These are phyloP conservation scores for Sambucus nigra DNA, from an alignment of 129 eudicot genomes.

Conservation along the genomic window DNA sequence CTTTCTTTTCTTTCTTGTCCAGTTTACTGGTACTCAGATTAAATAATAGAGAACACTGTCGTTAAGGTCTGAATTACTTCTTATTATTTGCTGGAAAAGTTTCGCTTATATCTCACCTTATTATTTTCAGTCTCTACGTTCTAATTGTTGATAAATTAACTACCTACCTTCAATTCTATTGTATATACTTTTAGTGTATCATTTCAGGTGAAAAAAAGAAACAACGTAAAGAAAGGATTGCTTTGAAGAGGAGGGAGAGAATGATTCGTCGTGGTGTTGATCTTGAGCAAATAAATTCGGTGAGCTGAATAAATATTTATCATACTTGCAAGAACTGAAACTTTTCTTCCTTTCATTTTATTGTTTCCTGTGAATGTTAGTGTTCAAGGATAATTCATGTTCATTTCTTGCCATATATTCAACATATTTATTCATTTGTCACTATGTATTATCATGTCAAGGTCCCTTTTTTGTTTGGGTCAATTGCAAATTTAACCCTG, in stretches of 20 bases:
- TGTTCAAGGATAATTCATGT: background rate
- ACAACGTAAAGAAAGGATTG: constrained; percentile 64
- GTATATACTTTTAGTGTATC: constrained; percentile 21
- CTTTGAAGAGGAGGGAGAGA: constrained; percentile 70
- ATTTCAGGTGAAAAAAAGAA: constrained; percentile 86
- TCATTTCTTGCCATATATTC: background rate
- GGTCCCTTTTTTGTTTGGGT: no score
- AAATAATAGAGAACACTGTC: no score
- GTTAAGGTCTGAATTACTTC: no score
- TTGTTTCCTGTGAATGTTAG: background rate
- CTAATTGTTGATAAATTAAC: constrained; percentile 8
- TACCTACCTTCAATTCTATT: constrained; percentile 13
- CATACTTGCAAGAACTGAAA: background rate
- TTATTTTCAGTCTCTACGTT: background rate
- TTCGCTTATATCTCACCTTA: background rate
- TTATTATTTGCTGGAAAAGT: background rate
- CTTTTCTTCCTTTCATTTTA: background rate
- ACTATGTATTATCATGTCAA: background rate
- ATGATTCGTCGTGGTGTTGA: constrained; percentile 77
- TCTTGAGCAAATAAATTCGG: constrained; percentile 66
- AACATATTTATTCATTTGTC: background rate
- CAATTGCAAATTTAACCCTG: no score
- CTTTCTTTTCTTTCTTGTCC: no score
- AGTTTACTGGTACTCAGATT: no score
- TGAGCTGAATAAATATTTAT: constrained; percentile 24